Percentiles rank a stretch among this genome's conserved stretches.
These are phyloP conservation scores for Dioszegia crocea DNA, from an alignment of 768 basidiomycete species.

Conservation along the genomic window DNA sequence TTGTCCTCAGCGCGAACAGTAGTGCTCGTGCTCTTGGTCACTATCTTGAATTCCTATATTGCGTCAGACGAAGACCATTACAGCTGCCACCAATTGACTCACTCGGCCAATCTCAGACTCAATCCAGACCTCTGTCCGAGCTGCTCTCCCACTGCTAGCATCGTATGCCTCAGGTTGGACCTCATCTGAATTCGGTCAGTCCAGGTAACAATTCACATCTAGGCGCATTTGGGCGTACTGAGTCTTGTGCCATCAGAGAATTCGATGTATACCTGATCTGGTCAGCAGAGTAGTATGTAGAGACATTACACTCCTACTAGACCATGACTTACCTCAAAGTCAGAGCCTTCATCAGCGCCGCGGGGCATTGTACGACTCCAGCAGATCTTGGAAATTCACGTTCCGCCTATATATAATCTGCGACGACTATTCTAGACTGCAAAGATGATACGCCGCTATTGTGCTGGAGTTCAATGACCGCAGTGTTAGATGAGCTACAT, in stretches of 20 bases:
- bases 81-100: no score
- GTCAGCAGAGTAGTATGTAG: not conserved
- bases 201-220: no score
- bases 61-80: not conserved
- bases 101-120: not conserved
- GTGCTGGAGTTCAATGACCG: no score
- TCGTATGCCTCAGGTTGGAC: not conserved
- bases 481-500: no score
- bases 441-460: no score
- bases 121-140: not conserved
- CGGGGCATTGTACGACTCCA: no score
- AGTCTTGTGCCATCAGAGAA: not conserved
- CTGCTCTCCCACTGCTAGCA: not conserved
- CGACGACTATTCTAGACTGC: no score
- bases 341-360: no score
- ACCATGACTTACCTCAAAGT: not conserved
- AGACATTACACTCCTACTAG: no score
- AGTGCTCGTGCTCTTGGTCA: not conserved
- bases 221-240: not conserved
- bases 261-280: not conserved
- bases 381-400: no score
- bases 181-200: not conserved
- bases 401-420: no score
- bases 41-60: not conserved
- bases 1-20: not conserved